Conservation (phyloP, 2,329 filamentous ascomycete species). For the Daldinia eschscholtzii region DNA sequence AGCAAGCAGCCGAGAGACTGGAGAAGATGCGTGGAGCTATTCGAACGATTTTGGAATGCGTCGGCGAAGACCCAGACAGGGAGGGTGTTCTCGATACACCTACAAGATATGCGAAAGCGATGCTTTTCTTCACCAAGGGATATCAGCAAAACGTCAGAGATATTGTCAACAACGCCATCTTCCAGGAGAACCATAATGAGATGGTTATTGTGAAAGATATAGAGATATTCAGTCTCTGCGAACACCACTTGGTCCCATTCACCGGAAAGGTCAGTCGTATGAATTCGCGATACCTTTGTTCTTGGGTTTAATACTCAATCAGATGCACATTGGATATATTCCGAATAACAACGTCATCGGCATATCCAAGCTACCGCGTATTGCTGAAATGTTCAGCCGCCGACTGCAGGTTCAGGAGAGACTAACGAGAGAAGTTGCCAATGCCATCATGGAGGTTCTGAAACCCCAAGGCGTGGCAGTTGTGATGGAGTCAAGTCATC, state of each 20-base stretch:
- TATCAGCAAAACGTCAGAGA: slow-evolving; percentile 95
- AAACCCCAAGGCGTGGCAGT: slow-evolving; percentile 96
- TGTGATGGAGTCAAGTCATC: slow-evolving; percentile 95
- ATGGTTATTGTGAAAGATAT: slow-evolving; percentile 99
- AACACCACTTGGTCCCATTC: slow-evolving; percentile 97
- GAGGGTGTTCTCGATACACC: slow-evolving; percentile 77
- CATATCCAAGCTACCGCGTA: slow-evolving; percentile 93
- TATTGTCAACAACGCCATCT: slow-evolving; percentile 93
- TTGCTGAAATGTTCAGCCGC: slow-evolving; percentile 96
- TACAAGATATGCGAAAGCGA: slow-evolving; percentile 90
- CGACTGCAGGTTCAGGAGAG: slow-evolving; percentile 96
- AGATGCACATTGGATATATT: slow-evolving; percentile 99
- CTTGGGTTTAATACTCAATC: slow-evolving; percentile 18
- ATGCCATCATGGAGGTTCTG: slow-evolving; percentile 92
- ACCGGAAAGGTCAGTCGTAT: slow-evolving; percentile 81
- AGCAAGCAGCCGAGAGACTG: slow-evolving; percentile 65
- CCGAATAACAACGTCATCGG: slow-evolving; percentile 89
- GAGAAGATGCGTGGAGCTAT: slow-evolving; percentile 72
- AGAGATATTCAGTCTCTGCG: slow-evolving; percentile 92
- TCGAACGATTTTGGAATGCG: slow-evolving; percentile 74
- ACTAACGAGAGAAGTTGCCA: slow-evolving; percentile 93
- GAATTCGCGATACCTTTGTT: slow-evolving; percentile 20
- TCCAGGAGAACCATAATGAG: slow-evolving; percentile 96
- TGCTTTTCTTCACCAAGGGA: slow-evolving; percentile 95
- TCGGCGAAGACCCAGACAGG: slow-evolving; percentile 76